These are phyloP conservation scores for Suillus ampliporus DNA, from an alignment of 768 basidiomycete species.

Conservation along the genomic window DNA sequence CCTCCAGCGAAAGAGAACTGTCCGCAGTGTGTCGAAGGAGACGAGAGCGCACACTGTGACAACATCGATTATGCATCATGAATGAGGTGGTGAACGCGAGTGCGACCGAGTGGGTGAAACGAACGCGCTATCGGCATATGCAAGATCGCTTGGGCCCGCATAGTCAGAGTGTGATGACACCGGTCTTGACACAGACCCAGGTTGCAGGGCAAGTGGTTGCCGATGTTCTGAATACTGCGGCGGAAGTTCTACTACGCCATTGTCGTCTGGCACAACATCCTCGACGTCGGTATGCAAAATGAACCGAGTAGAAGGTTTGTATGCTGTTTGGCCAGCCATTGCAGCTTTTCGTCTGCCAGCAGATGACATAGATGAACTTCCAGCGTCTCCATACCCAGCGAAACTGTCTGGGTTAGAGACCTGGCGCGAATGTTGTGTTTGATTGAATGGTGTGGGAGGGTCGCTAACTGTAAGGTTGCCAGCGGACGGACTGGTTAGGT, in stretches of 20 bases:
- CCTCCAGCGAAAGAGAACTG: background rate
- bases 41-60: background rate
- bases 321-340: conserved; percentile 50
- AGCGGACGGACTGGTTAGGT: conserved; percentile 13
- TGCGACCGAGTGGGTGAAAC: conserved; percentile 9
- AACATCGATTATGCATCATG: conserved; percentile 12
- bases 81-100: conserved; percentile 17
- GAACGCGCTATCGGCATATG: conserved; percentile 20
- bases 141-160: conserved; percentile 14
- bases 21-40: conserved; percentile 10
- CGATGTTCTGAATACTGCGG: conserved; percentile 70
- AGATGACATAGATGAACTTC: conserved; percentile 38
- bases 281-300: conserved; percentile 75
- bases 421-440: conserved; percentile 21
- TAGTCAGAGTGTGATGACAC: conserved; percentile 16
- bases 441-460: conserved; percentile 5
- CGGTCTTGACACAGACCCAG: conserved; percentile 18
- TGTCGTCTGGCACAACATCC: conserved; percentile 52
- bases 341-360: conserved; percentile 58
- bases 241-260: conserved; percentile 74
- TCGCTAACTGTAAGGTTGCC: background rate
- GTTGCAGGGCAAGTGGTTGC: conserved; percentile 16
- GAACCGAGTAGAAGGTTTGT: conserved; percentile 55
- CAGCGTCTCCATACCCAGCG: conserved; percentile 24
- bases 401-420: conserved; percentile 28